Evolutionary conservation across 176 grass and related monocot genomes (phyloP).

Genomic region (Themeda triandra): DNA sequence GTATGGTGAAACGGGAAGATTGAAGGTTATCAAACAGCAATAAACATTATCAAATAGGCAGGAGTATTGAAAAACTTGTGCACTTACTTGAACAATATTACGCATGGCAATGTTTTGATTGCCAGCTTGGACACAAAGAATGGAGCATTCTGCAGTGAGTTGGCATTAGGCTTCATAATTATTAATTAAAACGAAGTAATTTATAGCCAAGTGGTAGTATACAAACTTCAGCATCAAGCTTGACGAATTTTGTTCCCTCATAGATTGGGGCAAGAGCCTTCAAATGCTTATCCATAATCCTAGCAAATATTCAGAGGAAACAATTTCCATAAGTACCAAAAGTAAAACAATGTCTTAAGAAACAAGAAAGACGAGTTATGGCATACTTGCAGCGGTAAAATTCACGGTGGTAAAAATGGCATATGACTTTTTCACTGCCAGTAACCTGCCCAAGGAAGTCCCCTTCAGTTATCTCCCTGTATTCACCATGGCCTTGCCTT

Average conservation of each 20-base stretch:
- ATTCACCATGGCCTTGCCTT: constrained; percentile 89
- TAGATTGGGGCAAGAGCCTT: constrained; percentile 71
- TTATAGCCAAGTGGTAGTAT: constrained; percentile 24
- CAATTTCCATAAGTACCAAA: not conserved
- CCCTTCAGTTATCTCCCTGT: constrained; percentile 91
- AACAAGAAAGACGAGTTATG: not conserved
- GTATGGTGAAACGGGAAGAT: not conserved
- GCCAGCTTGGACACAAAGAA: constrained; percentile 88
- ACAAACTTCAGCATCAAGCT: constrained; percentile 87
- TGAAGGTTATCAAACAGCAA: not conserved
- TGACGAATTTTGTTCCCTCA: constrained; percentile 83
- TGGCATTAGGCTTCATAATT: constrained; percentile 16
- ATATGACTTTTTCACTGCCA: constrained; percentile 85
- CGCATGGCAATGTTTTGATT: constrained; percentile 84
- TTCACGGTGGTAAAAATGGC: constrained; percentile 94
- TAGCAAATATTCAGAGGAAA: constrained; percentile 31
- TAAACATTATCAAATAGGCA: not conserved
- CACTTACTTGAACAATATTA: constrained; percentile 84
- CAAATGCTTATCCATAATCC: constrained; percentile 99
- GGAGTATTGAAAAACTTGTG: not conserved
- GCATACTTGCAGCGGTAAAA: constrained; percentile 98
- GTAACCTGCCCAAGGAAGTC: constrained; percentile 96
- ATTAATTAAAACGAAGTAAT: constrained; percentile 5
- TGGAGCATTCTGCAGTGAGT: constrained; percentile 71
- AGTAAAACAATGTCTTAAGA: not conserved